Percentiles rank a stretch among this genome's conserved stretches.
These are phyloP conservation scores for Gentiana straminea DNA, from an alignment of 257 asterid species.

Conservation along the genomic window DNA sequence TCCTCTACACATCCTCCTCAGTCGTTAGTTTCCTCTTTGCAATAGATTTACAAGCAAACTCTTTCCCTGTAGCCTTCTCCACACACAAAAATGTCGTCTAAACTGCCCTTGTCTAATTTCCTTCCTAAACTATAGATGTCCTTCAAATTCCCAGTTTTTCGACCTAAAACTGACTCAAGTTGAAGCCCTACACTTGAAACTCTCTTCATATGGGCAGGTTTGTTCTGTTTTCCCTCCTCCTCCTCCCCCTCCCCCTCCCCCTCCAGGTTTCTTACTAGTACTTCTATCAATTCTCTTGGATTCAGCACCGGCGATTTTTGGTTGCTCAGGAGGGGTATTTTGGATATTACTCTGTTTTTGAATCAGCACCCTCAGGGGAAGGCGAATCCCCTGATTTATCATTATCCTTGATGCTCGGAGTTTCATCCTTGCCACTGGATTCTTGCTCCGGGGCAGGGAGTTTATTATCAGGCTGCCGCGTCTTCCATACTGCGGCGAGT, in stretches of 20 bases:
- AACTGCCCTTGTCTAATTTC: slow-evolving; percentile 76
- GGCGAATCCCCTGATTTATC: slow-evolving; percentile 20
- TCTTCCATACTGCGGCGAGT: slow-evolving; percentile 55
- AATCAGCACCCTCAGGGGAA: not conserved
- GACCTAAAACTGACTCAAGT: slow-evolving; percentile 57
- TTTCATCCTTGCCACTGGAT: slow-evolving; percentile 11
- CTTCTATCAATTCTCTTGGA: slow-evolving; percentile 9
- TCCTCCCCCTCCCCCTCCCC: slow-evolving; percentile 5
- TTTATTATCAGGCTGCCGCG: slow-evolving; percentile 35
- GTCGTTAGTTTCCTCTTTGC: slow-evolving; percentile 62
- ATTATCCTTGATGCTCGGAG: slow-evolving; percentile 5
- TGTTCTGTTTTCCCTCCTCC: slow-evolving; percentile 16
- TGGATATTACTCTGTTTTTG: not conserved
- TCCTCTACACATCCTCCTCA: slow-evolving; percentile 74
- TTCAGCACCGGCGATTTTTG: slow-evolving; percentile 2
- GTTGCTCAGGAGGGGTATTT: slow-evolving; percentile 1
- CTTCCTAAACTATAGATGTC: slow-evolving; percentile 52
- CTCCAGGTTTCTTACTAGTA: slow-evolving; percentile 14
- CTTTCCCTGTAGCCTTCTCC: slow-evolving; percentile 44
- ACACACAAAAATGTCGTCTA: slow-evolving; percentile 57
- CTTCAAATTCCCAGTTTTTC: slow-evolving; percentile 60
- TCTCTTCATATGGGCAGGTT: slow-evolving; percentile 32
- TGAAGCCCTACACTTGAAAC: slow-evolving; percentile 56
- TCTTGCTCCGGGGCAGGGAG: slow-evolving; percentile 34
- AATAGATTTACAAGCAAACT: slow-evolving; percentile 77